A percentile compares a stretch with the other conserved stretches of the same genome.
These are phyloP conservation scores for Trichothecium sympodiale DNA, from an alignment of 2,329 filamentous ascomycete genomes.

Conservation along the genomic window DNA sequence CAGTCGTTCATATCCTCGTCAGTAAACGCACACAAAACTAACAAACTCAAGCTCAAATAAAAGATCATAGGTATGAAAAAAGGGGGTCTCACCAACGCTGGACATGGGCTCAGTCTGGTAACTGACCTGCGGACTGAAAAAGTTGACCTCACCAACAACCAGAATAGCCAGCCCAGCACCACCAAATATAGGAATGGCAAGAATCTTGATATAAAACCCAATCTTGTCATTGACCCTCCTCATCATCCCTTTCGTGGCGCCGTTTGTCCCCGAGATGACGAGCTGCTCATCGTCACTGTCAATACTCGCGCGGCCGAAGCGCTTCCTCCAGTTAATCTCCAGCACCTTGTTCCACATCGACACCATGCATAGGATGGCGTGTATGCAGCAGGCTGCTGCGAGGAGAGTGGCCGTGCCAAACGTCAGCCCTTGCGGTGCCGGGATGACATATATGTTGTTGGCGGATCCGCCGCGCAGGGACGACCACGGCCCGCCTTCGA, in stretches of 20 bases:
- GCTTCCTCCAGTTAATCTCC: slow-evolving; percentile 44
- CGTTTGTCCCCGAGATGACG: slow-evolving; percentile 42
- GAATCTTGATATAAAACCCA: slow-evolving; percentile 38
- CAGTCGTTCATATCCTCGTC: too few relatives aligned
- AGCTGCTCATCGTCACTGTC: slow-evolving; percentile 16
- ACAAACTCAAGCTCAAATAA: too few relatives aligned
- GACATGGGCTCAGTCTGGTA: slow-evolving; percentile 53
- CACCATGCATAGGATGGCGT: slow-evolving; percentile 48
- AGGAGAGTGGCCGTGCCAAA: slow-evolving; percentile 51
- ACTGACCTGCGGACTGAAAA: slow-evolving; percentile 43
- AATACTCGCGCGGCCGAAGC: slow-evolving; percentile 22
- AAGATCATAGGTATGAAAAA: background rate
- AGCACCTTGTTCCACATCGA: slow-evolving; percentile 55
- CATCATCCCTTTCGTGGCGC: slow-evolving; percentile 39
- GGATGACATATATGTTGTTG: slow-evolving; percentile 52
- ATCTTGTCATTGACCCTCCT: slow-evolving; percentile 44
- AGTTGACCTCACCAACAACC: slow-evolving; percentile 51
- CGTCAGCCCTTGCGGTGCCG: slow-evolving; percentile 40
- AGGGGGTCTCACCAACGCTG: slow-evolving; percentile 39
- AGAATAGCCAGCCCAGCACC: slow-evolving; percentile 48
- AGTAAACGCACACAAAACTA: too few relatives aligned
- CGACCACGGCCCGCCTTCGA: slow-evolving; percentile 36
- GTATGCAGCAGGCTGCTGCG: slow-evolving; percentile 53
- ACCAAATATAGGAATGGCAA: slow-evolving; percentile 48
- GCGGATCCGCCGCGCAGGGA: slow-evolving; percentile 42